Percentiles rank a stretch among this genome's conserved stretches.
Conservation (phyloP, 371 early-diverging fungal species). For the Mucor piriformis region DNA sequence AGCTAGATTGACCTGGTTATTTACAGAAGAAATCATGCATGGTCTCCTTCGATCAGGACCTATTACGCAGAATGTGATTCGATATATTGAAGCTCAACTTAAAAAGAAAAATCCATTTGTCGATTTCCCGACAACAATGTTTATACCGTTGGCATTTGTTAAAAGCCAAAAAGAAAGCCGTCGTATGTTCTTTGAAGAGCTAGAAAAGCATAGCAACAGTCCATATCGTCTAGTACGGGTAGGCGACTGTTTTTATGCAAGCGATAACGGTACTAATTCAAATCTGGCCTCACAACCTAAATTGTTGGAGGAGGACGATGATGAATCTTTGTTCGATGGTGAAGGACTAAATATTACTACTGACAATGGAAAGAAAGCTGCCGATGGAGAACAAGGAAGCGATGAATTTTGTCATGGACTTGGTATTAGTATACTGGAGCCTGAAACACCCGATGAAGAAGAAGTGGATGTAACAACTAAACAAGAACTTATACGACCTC, state of each 20-base stretch:
- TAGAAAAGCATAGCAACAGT: constrained; percentile 49
- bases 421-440: constrained; percentile 48
- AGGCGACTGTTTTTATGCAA: constrained; percentile 66
- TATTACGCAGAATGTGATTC: constrained; percentile 55
- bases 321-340: constrained; percentile 16
- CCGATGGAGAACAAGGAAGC: constrained; percentile 13
- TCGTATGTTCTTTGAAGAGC: constrained; percentile 61
- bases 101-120: constrained; percentile 69
- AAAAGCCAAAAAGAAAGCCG: constrained; percentile 51
- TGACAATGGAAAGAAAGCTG: neutral
- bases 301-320: neutral
- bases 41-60: constrained; percentile 64
- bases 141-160: constrained; percentile 66
- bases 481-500: constrained; percentile 19
- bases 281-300: neutral
- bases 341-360: constrained; percentile 24
- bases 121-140: constrained; percentile 66
- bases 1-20: constrained; percentile 62
- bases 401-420: constrained; percentile 53
- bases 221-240: constrained; percentile 60
- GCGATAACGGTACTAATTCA: constrained; percentile 38
- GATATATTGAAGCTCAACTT: constrained; percentile 64
- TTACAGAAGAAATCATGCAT: constrained; percentile 81
- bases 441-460: constrained; percentile 28
- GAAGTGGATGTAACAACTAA: constrained; percentile 2